Percentiles rank a stretch among this genome's conserved stretches.
Evolutionary conservation across 305 asterid genomes (phyloP).

Genomic region (Plantago lanceolata): DNA sequence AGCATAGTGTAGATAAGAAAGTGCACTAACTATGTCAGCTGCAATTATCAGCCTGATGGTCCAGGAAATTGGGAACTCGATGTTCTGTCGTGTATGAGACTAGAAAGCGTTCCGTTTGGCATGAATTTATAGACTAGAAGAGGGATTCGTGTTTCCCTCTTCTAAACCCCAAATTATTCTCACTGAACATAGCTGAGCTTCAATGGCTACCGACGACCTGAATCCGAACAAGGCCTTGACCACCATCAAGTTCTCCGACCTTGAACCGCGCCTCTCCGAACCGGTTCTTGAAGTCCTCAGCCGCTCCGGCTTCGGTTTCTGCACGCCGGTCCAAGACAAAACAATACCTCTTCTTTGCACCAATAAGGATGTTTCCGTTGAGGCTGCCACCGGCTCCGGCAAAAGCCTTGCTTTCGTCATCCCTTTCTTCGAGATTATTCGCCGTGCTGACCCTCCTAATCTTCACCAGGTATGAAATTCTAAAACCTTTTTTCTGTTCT

Average conservation of each 20-base stretch:
- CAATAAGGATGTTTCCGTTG: conserved; percentile 84
- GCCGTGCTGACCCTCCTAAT: conserved; percentile 61
- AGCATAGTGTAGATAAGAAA: conserved; percentile 30
- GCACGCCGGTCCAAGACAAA: conserved; percentile 92
- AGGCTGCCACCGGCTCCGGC: conserved; percentile 98
- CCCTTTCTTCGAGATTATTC: conserved; percentile 79
- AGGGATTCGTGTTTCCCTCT: too few relatives aligned
- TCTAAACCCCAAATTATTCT: too few relatives aligned
- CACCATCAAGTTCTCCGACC: conserved; percentile 70
- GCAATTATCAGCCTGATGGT: conserved; percentile 28
- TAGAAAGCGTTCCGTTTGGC: conserved; percentile 31
- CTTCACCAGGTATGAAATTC: conserved; percentile 96
- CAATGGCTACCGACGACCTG: conserved; percentile 34
- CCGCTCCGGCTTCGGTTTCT: conserved; percentile 62
- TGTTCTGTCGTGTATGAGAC: conserved; percentile 29
- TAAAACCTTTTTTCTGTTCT: too few relatives aligned
- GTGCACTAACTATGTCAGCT: conserved; percentile 21
- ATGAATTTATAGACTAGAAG: too few relatives aligned
- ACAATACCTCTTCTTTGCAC: conserved; percentile 78
- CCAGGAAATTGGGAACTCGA: conserved; percentile 27
- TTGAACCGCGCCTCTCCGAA: conserved; percentile 61
- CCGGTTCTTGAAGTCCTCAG: conserved; percentile 61
- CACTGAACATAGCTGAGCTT: neutral
- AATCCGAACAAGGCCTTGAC: conserved; percentile 75
- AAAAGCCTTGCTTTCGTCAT: conserved; percentile 81